Base-by-base conservation (phyloP, 305 asterid genomes). In the Solanum hybrid region DNA sequence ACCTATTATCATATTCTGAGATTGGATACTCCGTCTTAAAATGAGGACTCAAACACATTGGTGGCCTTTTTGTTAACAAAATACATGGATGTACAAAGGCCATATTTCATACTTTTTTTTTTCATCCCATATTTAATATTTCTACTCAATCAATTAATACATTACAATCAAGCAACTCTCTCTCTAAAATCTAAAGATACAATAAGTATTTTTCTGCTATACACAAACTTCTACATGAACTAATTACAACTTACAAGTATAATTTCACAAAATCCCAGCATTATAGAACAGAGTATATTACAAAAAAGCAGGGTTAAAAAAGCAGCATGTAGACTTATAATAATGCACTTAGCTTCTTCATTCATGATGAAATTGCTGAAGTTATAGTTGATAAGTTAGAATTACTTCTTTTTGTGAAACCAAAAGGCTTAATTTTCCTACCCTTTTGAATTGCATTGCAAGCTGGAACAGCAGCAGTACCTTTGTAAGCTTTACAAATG, bases 401-500 rank as follows among this genome's bases (percentile, higher is more conserved):
- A n/a, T 13, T 39, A 39, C 6, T 80, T 39, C 12, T 24, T 11
- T 39, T 80, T 16, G 4, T 39, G 20, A 13, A 37, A 11, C 33
- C 86, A 39, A 80, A 39, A 24, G 67, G 35, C n/a, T 7, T 24
- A n/a, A 39, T 81, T 24, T 81, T 40, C 36, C 34, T 26, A 24
- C 26, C 86, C 1, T 81, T 26, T 6, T 12, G 31, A 78, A 35
- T 22, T 12, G 24, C 8, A 24, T 39, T 42, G 71, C 69, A 82
- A 82, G 26, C 67, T 82, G 35, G 26, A 33, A 42, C 37, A 24
- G 36, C 35, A 40, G 69, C 26, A 26, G 26, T 40, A 26, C 87
- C 37, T 74, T 82, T 74, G 89, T 92, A 92, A 4, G 92, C 93
- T 90, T 90, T 90, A 78, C 93, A 93, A 67, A 93, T 73, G 91